Conservation (phyloP, 352 stramenopile genomes). For the Globisporangium spinosum region DNA sequence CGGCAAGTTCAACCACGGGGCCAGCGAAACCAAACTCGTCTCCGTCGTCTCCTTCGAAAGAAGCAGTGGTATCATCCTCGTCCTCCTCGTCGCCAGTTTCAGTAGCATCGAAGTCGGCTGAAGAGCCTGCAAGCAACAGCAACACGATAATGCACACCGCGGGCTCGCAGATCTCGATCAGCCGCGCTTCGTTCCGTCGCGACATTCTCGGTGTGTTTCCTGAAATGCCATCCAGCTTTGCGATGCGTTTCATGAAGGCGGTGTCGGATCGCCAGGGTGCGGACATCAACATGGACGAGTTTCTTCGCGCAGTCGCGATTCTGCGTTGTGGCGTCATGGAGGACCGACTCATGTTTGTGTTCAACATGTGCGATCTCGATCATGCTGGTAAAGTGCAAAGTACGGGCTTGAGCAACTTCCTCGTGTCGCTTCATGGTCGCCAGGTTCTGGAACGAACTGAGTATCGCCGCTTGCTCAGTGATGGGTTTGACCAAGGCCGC, state of each 20-base stretch:
- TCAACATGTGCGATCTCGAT: slow-evolving; percentile 88
- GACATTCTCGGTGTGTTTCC: slow-evolving; percentile 88
- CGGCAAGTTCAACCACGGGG: slow-evolving; percentile 12
- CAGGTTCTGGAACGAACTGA: slow-evolving; percentile 70
- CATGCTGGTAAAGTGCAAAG: slow-evolving; percentile 84
- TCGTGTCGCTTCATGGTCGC: slow-evolving; percentile 76
- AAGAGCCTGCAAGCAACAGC: slow-evolving; percentile 29
- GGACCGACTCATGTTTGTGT: slow-evolving; percentile 77
- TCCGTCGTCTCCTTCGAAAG: slow-evolving; percentile 22
- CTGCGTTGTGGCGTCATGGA: slow-evolving; percentile 66
- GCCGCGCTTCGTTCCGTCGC: slow-evolving; percentile 74
- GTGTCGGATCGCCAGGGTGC: slow-evolving; percentile 77
- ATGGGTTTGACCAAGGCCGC: slow-evolving; percentile 80
- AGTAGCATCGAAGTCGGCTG: slow-evolving; percentile 31
- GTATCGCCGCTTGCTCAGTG: slow-evolving; percentile 70
- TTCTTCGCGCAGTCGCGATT: slow-evolving; percentile 76
- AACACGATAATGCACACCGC: slow-evolving; percentile 61
- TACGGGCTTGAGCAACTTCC: slow-evolving; percentile 81
- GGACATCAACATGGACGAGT: slow-evolving; percentile 89
- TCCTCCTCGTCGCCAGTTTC: slow-evolving; percentile 27
- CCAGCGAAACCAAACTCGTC: slow-evolving; percentile 23
- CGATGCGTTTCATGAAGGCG: slow-evolving; percentile 87
- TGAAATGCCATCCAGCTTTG: slow-evolving; percentile 87
- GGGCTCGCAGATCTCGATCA: slow-evolving; percentile 78
- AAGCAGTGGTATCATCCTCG: slow-evolving; percentile 29